Base-by-base conservation (phyloP, 1,139 yeast species). In the Sugiyamaella grinbergsii region DNA sequence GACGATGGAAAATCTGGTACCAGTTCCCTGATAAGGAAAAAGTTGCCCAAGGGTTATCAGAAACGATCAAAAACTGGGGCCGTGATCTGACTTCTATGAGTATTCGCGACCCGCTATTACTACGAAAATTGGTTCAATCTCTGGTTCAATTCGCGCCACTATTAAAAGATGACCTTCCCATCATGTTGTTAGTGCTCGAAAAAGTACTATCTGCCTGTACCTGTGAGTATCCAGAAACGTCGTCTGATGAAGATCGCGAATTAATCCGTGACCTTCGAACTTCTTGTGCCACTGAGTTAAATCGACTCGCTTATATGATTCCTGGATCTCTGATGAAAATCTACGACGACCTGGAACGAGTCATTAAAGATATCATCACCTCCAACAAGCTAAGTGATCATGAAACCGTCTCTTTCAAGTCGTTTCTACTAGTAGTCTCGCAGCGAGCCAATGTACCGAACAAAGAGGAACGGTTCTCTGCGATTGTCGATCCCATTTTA, bases 1-100 rank as follows among this genome's bases (percentile, higher is more conserved):
- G 94, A n/a, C 79, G 99, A 62, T 93, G 98, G 98, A 82, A 90
- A 62, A 84, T 90, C 24, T 91, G 97, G 96, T 90, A 89, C 63
- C 76, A 73, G 20, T 71, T 69, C 39, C 78, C 78, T 3, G 94
- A 88, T 62, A 81, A 81, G 58, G 81, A 80, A 33, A 74, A 72
- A 15, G 78, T 80, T 33, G 77, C 82, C 53, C 78, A 73, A 43
- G 71, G 78, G 22, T 74, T 93, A 42, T 76, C 84, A 54, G 72
- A 73, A 8, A 77, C 85, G 54, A 84, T 90, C 20, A 94, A 89
- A 62, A 78, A 77, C 23, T 77, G 94, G 63, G 90, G 96, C 47
- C 85, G 84, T 55, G 80, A 89, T 58, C 72, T 93, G 54, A 73
- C 91, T 52, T 85, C 83, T 20, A 79, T 93, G 78, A 80, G 82